Conservation (phyloP, 805 yeast genomes). For the Sugiyamaella smithiae region DNA sequence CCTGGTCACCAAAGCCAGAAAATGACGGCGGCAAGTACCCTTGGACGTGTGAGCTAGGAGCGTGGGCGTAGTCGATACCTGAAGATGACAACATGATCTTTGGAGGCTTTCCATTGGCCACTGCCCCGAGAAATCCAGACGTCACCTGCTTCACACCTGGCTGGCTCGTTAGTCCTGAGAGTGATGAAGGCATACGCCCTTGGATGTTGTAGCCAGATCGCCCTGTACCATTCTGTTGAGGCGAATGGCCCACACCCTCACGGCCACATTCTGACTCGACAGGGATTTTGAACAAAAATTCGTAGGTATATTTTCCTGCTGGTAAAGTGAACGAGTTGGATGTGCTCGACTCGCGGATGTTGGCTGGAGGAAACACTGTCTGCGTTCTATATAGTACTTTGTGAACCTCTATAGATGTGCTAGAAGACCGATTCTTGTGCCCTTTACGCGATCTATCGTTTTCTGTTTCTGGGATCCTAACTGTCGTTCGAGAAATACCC, state of each 20-base stretch:
- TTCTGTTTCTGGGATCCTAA: slow-evolving; percentile 25
- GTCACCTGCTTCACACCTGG: not conserved
- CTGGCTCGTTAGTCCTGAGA: no score
- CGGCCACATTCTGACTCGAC: slow-evolving; percentile 24
- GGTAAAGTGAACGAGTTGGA: slow-evolving; percentile 32
- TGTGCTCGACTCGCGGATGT: slow-evolving; percentile 20
- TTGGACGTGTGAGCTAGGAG: slow-evolving; percentile 20
- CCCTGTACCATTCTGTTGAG: not conserved
- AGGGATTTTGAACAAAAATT: slow-evolving; percentile 36
- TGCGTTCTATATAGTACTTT: slow-evolving; percentile 30
- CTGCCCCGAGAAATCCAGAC: slow-evolving; percentile 4
- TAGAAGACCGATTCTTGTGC: slow-evolving; percentile 8
- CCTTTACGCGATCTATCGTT: slow-evolving; percentile 22
- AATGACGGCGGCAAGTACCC: slow-evolving; percentile 34
- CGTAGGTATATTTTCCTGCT: slow-evolving; percentile 36
- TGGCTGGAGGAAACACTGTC: slow-evolving; percentile 38
- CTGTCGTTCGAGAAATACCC: slow-evolving; percentile 29
- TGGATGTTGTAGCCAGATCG: no score
- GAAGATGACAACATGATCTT: slow-evolving; percentile 9
- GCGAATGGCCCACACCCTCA: not conserved
- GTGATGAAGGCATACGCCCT: not conserved
- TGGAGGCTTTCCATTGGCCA: not conserved
- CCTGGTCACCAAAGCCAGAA: slow-evolving; percentile 28
- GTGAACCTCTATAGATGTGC: slow-evolving; percentile 25
- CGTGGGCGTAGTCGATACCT: slow-evolving; percentile 19